Conservation (phyloP, 495 filamentous ascomycete species). For the Diplogelasinospora grovesii region DNA sequence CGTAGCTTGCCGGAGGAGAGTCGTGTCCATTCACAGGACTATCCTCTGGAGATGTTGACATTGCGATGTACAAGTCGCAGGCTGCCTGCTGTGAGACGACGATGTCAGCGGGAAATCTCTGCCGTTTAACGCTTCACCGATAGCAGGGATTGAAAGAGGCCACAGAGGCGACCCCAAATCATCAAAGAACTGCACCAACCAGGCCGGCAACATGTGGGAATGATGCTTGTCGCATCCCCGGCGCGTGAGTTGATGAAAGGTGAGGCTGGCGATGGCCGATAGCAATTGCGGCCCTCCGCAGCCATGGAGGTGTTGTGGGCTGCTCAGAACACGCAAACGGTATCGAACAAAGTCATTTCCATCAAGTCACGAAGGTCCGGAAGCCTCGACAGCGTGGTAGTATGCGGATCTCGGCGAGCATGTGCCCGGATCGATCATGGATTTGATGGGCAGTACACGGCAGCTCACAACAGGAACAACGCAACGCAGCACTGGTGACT, state of each 20-base stretch:
- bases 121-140: slow-evolving; percentile 11
- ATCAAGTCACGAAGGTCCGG: slow-evolving; percentile 26
- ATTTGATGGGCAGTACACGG: slow-evolving; percentile 33
- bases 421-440: slow-evolving; percentile 34
- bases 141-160: slow-evolving; percentile 22
- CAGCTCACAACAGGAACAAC: slow-evolving; percentile 16
- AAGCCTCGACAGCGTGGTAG: slow-evolving; percentile 22
- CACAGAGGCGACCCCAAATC: slow-evolving; percentile 31
- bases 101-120: slow-evolving; percentile 35
- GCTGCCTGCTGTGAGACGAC: slow-evolving; percentile 40
- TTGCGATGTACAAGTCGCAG: slow-evolving; percentile 31
- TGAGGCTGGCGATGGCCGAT: slow-evolving; percentile 37
- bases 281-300: slow-evolving; percentile 33
- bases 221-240: slow-evolving; percentile 39
- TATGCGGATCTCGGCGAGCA: slow-evolving; percentile 30
- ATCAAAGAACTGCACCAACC: slow-evolving; percentile 17
- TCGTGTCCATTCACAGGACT: slow-evolving; percentile 37
- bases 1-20: slow-evolving; percentile 24
- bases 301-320: slow-evolving; percentile 15
- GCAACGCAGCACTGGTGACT: slow-evolving; percentile 12
- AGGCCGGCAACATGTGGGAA: slow-evolving; percentile 16
- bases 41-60: slow-evolving; percentile 44
- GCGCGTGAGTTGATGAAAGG: slow-evolving; percentile 37
- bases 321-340: slow-evolving; percentile 11
- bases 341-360: slow-evolving; percentile 25